These are phyloP conservation scores for Albifimbria verrucaria DNA, from an alignment of 2,329 filamentous ascomycete genomes.

Conservation along the genomic window DNA sequence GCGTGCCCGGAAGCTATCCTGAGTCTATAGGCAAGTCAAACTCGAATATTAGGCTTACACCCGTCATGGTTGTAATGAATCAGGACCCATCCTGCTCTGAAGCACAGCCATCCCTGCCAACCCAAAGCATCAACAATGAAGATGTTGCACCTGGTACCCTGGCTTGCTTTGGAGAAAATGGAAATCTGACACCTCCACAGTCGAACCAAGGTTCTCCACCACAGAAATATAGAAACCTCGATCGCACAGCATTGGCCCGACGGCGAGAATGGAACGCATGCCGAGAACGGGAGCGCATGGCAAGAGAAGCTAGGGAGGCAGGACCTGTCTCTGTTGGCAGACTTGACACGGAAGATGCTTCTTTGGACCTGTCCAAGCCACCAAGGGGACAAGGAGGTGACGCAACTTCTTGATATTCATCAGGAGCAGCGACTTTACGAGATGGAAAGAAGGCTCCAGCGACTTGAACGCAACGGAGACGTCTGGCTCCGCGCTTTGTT, in stretches of 20 bases:
- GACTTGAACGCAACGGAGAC: conserved; percentile 45
- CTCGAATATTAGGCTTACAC: background rate
- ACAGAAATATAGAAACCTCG: conserved; percentile 16
- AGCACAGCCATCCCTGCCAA: background rate
- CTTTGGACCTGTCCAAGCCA: conserved; percentile 17
- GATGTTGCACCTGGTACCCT: background rate
- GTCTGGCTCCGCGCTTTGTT: conserved; percentile 41
- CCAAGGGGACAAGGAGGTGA: conserved; percentile 29
- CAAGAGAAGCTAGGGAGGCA: conserved; percentile 14
- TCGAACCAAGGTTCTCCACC: conserved; percentile 25
- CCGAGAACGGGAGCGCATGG: conserved; percentile 22
- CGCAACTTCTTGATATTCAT: conserved; percentile 36
- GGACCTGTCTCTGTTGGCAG: conserved; percentile 17
- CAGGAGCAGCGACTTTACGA: conserved; percentile 41
- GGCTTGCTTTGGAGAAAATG: conserved; percentile 10
- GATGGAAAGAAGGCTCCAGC: conserved; percentile 43
- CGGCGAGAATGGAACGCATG: conserved; percentile 31
- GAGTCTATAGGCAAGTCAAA: too few species aligned
- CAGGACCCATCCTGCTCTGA: conserved; percentile 3
- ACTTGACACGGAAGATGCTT: conserved; percentile 15
- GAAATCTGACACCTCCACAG: conserved; percentile 26
- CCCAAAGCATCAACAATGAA: background rate
- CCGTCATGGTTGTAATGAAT: conserved; percentile 7
- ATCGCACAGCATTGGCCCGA: conserved; percentile 27
- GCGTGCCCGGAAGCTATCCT: too few species aligned